Evolutionary conservation across 2,329 filamentous ascomycete genomes (phyloP), one percentile per base, ranked within the genome.

Genomic region (Fusarium sp.): DNA sequence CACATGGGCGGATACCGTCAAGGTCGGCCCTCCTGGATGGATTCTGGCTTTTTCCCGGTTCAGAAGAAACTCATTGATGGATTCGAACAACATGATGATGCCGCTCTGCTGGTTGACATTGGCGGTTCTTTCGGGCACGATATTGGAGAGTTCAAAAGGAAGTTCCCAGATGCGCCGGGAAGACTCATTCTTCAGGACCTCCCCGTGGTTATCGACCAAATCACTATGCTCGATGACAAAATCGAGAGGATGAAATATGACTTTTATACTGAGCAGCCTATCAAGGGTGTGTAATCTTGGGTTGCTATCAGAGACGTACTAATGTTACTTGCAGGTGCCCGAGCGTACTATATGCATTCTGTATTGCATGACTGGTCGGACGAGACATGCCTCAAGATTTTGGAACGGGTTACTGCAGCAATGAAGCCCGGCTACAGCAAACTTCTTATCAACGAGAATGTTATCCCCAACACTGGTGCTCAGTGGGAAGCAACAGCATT

Each of bases 121-220:
- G 76, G 71, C 28, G 76, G 77, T 6, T 70, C 70, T 4, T 50
- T 74, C 4, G 76, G 77, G 0, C 74, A 78, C 41, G 75, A 78
- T 42, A 52, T 78, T 5, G 67, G 66, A 12, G 72, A 73, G 29
- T 77, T 77, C 25, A 48, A 64, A 3, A 59, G 64, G 0, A 76
- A 77, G 43, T 75, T 76, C 57, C 76, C 79, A 0, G 46, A 74
- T 1, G 67, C 72, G 0, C 75, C 77, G 0, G 81, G 82, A 3
- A 71, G 75, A 5, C 67, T 84, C 3, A 68, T 85, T 1, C 70
- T 85, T 0, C 81, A 86, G 61, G 83, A 85, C 58, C 71, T 80
- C 6, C 74, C 77, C 0, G 68, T 73, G 3, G 78, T 83, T 6
- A 74, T 79, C 22, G 61, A 53, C 7, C 68, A 76, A 45, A 73